phyloP scores from a whole-genome alignment of 2,329 filamentous ascomycete species.

The Neophaeococcomyces aloes region DNA sequence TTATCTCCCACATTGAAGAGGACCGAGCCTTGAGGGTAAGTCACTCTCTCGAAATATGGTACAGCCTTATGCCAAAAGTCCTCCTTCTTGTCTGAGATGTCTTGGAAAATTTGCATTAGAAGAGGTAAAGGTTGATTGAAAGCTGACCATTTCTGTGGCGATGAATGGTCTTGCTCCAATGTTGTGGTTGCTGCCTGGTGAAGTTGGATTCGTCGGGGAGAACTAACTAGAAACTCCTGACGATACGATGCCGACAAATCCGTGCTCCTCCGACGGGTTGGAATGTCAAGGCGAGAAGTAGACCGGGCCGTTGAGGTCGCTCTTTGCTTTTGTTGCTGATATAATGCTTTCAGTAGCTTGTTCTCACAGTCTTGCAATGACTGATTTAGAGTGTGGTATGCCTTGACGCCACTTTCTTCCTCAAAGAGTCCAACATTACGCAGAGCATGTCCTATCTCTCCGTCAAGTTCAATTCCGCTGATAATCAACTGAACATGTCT shows the following conservation, averaged over 20 bases:
- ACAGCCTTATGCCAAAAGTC: slow-evolving; percentile 87
- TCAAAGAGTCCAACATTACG: slow-evolving; percentile 74
- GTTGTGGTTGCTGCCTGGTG: slow-evolving; percentile 67
- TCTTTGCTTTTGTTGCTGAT: slow-evolving; percentile 53
- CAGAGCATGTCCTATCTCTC: slow-evolving; percentile 65
- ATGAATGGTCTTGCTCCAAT: slow-evolving; percentile 52
- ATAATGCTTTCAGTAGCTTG: slow-evolving; percentile 72
- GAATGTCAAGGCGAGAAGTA: slow-evolving; percentile 19
- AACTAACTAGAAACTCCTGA: slow-evolving; percentile 53
- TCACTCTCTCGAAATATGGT: slow-evolving; percentile 61
- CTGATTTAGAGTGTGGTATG: slow-evolving; percentile 84
- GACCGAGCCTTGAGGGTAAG: slow-evolving; percentile 57
- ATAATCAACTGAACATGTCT: slow-evolving; percentile 72
- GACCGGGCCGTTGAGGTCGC: slow-evolving; percentile 7
- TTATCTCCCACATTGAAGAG: slow-evolving; percentile 69
- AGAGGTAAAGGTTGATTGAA: slow-evolving; percentile 86
- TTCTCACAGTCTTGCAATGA: slow-evolving; percentile 93
- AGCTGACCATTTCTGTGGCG: slow-evolving; percentile 62
- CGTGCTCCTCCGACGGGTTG: slow-evolving; percentile 11
- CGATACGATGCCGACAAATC: slow-evolving; percentile 20
- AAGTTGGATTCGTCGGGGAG: slow-evolving; percentile 68
- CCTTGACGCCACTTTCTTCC: slow-evolving; percentile 60
- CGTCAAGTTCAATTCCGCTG: slow-evolving; percentile 67
- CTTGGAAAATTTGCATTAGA: slow-evolving; percentile 90
- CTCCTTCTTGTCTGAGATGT: slow-evolving; percentile 72